A percentile compares a stretch with the other conserved stretches of the same genome.
Conservation (phyloP, 2,329 filamentous ascomycete genomes). For the Aspergillus tamarii region DNA sequence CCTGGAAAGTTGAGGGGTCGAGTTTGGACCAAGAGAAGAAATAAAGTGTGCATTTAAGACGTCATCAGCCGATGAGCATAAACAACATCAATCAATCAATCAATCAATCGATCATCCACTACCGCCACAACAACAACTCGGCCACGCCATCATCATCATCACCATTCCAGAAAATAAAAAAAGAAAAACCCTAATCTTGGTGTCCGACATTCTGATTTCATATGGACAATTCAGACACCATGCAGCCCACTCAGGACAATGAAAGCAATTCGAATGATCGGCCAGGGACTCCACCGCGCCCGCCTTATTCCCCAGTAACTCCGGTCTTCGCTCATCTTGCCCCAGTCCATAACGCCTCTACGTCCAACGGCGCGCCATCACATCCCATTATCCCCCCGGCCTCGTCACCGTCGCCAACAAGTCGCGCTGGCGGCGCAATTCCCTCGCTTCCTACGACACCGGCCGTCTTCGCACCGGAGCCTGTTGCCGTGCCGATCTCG, state of each 20-base stretch:
- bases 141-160: not conserved
- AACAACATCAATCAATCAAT: not conserved
- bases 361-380: conserved; percentile 25
- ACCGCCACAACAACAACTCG: not conserved
- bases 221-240: conserved; percentile 18
- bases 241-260: conserved; percentile 27
- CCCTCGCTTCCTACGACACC: conserved; percentile 37
- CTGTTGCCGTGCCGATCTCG: conserved; percentile 48
- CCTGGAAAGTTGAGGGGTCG: no score
- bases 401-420: conserved; percentile 33
- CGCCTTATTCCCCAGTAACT: conserved; percentile 52
- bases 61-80: not conserved
- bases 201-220: not conserved
- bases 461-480: conserved; percentile 38
- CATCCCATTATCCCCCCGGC: conserved; percentile 37
- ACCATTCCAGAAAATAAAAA: not conserved
- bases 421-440: conserved; percentile 16
- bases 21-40: no score
- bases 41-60: not conserved
- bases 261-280: conserved; percentile 23
- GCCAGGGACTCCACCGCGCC: conserved; percentile 45
- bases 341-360: conserved; percentile 24
- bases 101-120: not conserved
- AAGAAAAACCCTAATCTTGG: not conserved
- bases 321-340: conserved; percentile 45